Percentiles rank a stretch among this genome's conserved stretches.
Conservation (phyloP, 805 yeast genomes). For the Blastobotrys muscicola region DNA sequence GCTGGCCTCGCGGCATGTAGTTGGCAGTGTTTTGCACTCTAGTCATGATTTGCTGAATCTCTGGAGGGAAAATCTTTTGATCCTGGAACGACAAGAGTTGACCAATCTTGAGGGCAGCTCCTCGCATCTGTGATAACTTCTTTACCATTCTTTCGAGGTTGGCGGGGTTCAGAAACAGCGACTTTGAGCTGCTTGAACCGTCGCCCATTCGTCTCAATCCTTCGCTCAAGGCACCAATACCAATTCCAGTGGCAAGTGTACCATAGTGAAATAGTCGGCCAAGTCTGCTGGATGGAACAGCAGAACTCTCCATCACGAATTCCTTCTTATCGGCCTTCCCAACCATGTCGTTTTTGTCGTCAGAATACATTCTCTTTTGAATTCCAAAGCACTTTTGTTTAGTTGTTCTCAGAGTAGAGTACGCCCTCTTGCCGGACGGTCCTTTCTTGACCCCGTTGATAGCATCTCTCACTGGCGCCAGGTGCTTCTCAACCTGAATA, state of each 20-base stretch:
- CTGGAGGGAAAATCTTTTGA: slow-evolving; percentile 71
- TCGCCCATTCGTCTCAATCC: slow-evolving; percentile 50
- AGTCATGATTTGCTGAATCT: slow-evolving; percentile 68
- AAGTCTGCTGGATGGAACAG: slow-evolving; percentile 81
- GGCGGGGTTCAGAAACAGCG: slow-evolving; percentile 61
- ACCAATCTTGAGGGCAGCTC: slow-evolving; percentile 98
- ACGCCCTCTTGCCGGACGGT: too few species aligned
- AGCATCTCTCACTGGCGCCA: too few species aligned
- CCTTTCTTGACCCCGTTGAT: too few species aligned
- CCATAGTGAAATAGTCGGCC: slow-evolving; percentile 91
- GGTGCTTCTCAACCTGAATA: too few species aligned
- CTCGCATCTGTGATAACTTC: slow-evolving; percentile 89
- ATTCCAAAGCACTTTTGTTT: not conserved
- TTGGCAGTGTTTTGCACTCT: slow-evolving; percentile 91
- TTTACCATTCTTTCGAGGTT: slow-evolving; percentile 84
- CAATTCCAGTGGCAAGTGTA: slow-evolving; percentile 82
- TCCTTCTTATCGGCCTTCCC: slow-evolving; percentile 31
- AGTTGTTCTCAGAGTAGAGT: not conserved
- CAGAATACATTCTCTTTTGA: not conserved
- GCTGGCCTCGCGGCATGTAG: slow-evolving; percentile 90
- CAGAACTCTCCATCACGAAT: slow-evolving; percentile 47
- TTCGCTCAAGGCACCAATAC: slow-evolving; percentile 72
- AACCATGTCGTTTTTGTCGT: slow-evolving; percentile 6
- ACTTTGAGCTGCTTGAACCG: slow-evolving; percentile 30
- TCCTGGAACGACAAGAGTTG: slow-evolving; percentile 96